These are phyloP conservation scores for Ensete glaucum DNA, from an alignment of 176 grass and related monocot genomes.

Conservation along the genomic window DNA sequence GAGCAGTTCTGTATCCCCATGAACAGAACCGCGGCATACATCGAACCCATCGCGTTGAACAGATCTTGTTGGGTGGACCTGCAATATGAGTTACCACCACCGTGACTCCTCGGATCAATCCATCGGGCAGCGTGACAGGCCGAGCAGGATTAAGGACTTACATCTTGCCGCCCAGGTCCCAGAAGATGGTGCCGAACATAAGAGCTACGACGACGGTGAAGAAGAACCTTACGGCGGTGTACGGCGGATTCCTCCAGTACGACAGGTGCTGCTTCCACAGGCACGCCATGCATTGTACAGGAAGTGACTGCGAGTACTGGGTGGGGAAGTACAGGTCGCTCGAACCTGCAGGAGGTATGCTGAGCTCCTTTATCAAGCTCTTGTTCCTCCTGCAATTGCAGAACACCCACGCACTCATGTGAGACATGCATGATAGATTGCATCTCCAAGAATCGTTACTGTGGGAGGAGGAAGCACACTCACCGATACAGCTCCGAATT, in stretches of 20 bases:
- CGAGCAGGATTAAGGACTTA: conserved; percentile 11
- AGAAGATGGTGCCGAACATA: conserved; percentile 83
- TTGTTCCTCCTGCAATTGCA: conserved; percentile 47
- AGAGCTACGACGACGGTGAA: conserved; percentile 61
- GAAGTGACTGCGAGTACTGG: conserved; percentile 50
- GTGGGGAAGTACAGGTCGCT: conserved; percentile 64
- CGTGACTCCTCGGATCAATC: background rate
- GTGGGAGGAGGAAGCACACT: background rate
- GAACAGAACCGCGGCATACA: conserved; percentile 73
- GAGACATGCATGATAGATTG: conserved; percentile 7
- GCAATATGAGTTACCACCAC: conserved; percentile 6
- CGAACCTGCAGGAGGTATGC: conserved; percentile 45
- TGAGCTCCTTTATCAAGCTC: conserved; percentile 55
- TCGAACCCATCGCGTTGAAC: conserved; percentile 83
- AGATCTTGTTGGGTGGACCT: conserved; percentile 58
- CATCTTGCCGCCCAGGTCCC: conserved; percentile 60
- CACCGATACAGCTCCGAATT: conserved; percentile 61
- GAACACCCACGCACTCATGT: background rate
- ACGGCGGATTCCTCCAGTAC: conserved; percentile 93
- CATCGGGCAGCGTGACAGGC: background rate
- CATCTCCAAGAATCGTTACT: conserved; percentile 3
- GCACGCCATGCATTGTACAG: conserved; percentile 65
- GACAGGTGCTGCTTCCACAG: conserved; percentile 79
- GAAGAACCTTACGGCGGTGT: conserved; percentile 70
- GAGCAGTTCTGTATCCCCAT: conserved; percentile 60